Evolutionary conservation across 2,329 filamentous ascomycete species (phyloP).

Genomic region (Dothiorella sarmentorum): DNA sequence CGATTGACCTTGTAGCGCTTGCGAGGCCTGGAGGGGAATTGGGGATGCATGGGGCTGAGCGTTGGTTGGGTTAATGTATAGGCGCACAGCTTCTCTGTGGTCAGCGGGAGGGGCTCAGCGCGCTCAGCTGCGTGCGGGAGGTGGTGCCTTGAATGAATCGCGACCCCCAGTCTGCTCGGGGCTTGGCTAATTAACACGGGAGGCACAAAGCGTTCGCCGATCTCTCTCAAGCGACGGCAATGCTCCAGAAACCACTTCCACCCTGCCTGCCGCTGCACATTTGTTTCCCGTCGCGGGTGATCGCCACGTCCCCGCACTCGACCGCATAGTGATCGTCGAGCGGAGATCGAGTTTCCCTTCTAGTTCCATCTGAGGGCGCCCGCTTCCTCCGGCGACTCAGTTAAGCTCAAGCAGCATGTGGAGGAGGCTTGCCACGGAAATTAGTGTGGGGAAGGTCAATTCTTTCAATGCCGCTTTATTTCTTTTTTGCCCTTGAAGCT

Average conservation of each 20-base stretch:
- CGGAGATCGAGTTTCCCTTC: slow-evolving; percentile 16
- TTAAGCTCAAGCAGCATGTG: slow-evolving; percentile 7
- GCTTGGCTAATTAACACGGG: slow-evolving; percentile 17
- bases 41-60: slow-evolving; percentile 3
- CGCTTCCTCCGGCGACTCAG: slow-evolving; percentile 12
- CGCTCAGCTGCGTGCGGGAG: slow-evolving; percentile 4
- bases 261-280: background rate
- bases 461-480: background rate
- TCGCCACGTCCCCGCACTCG: slow-evolving; percentile 15
- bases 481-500: background rate
- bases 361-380: background rate
- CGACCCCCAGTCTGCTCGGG: slow-evolving; percentile 13
- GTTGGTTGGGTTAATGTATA: slow-evolving; percentile 2
- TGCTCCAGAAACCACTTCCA: background rate
- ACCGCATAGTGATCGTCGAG: slow-evolving; percentile 4
- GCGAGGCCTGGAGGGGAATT: background rate
- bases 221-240: background rate
- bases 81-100: background rate
- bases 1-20: slow-evolving; percentile 17
- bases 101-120: slow-evolving; percentile 17
- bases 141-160: slow-evolving; percentile 17
- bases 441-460: background rate
- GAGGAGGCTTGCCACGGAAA: background rate
- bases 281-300: background rate
- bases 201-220: slow-evolving; percentile 1